Evolutionary conservation across 2,329 filamentous ascomycete genomes (phyloP), one percentile per base, ranked within the genome.

Genomic region (Fusarium brachygibbosum): DNA sequence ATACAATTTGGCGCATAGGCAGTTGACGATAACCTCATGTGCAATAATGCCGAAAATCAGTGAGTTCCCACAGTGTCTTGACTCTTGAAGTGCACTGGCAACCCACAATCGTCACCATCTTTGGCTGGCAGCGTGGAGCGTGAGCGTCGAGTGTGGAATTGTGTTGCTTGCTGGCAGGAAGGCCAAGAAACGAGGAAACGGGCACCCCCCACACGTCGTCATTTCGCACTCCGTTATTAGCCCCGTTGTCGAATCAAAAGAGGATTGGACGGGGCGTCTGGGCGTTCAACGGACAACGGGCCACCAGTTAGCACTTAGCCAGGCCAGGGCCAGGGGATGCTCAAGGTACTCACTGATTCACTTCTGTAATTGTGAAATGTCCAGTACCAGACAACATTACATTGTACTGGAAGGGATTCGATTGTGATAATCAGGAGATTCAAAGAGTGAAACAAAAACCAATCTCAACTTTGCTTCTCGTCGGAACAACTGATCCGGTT

Each of bases 221-320:
- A 74, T 74, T 75, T 74, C 69, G 70, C 59, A 65, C 52, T 64
- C 70, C 70, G 62, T 74, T 72, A 72, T 74, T 75, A 74, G 72
- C 58, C 66, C 63, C 59, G 62, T 70, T 72, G 60, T 69, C 72
- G 69, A 74, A 74, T 74, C 72, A 74, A 71, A 74, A 72, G 61
- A 60, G 68, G 70, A 42, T 62, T 68, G 49, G 56, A 38, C 17
- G 34, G 46, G 58, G 69, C 63, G 71, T 46, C 69, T 64, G 63
- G 66, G 62, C 62, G 64, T 71, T 73, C 59, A 68, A 73, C 66
- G 59, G 63, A 73, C 63, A 69, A 68, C 67, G 69, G 66, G 68
- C 60, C 37, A 44, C 38, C 31, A 48, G 23, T 50, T 51, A 51
- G n/a, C 48, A 51, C 31, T 51, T 40, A 17, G 25, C 59, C 34